Percentiles rank a stretch among this genome's conserved stretches.
Conservation (phyloP, 768 basidiomycete genomes). For the Lactarius indigo region DNA sequence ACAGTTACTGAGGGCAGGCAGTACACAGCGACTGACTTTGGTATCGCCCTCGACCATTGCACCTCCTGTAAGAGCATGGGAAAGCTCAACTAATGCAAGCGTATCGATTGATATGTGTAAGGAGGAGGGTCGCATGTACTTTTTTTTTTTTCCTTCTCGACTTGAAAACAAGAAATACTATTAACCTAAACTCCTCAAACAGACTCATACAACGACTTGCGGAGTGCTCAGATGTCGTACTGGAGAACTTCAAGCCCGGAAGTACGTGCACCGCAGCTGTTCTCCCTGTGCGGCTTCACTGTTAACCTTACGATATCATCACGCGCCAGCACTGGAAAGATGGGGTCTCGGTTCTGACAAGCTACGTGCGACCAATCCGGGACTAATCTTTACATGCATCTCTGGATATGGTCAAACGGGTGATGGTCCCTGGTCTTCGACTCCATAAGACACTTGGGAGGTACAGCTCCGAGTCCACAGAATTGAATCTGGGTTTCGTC, state of each 20-base stretch:
- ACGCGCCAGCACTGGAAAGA: conserved; percentile 56
- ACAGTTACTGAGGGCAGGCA: too few relatives aligned
- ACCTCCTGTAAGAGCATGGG: too few relatives aligned
- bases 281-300: neutral
- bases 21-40: too few relatives aligned
- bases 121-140: conserved; percentile 51
- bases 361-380: conserved; percentile 70
- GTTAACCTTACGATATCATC: neutral
- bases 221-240: conserved; percentile 53
- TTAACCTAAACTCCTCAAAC: conserved; percentile 6
- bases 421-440: conserved; percentile 69
- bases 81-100: too few relatives aligned
- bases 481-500: too few relatives aligned
- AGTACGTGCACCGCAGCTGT: conserved; percentile 41
- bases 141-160: conserved; percentile 9
- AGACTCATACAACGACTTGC: conserved; percentile 63
- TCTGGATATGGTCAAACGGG: conserved; percentile 73
- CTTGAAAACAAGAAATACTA: neutral
- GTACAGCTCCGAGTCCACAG: too few relatives aligned
- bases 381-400: conserved; percentile 86
- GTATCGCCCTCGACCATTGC: too few relatives aligned
- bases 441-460: too few relatives aligned
- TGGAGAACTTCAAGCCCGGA: conserved; percentile 75
- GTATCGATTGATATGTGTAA: conserved; percentile 63
- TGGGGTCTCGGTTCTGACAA: conserved; percentile 60